Conservation (phyloP, 176 grass and related monocot species). For the Aegilops speltoides region DNA sequence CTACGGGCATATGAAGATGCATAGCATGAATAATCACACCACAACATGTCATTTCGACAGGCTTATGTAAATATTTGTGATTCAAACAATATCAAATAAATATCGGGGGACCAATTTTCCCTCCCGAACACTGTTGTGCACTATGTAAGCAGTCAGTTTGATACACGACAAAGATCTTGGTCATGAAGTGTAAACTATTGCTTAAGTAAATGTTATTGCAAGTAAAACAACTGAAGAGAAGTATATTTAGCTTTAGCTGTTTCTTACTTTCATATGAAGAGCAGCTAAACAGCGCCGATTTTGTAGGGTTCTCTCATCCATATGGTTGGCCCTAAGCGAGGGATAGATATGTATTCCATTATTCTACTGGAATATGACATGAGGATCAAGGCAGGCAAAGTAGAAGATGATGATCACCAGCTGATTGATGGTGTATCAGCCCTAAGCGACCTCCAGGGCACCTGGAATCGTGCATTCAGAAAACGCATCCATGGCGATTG, state of each 20-base stretch:
- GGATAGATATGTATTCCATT: background rate
- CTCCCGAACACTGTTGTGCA: background rate
- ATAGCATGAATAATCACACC: background rate
- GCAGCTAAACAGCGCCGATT: background rate
- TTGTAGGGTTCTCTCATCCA: constrained; percentile 21
- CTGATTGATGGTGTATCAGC: constrained; percentile 12
- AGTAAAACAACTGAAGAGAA: background rate
- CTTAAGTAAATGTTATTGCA: background rate
- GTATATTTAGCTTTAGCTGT: background rate
- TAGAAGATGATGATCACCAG: constrained; percentile 4
- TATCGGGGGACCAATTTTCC: background rate
- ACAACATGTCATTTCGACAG: background rate
- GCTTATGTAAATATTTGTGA: background rate
- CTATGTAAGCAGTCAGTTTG: background rate
- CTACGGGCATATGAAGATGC: no score
- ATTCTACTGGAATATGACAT: constrained; percentile 21
- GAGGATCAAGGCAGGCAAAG: constrained; percentile 6
- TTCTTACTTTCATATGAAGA: background rate
- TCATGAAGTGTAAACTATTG: background rate
- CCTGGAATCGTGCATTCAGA: background rate
- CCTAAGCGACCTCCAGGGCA: background rate
- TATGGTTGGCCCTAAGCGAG: constrained; percentile 23
- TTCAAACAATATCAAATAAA: background rate
- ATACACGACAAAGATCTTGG: background rate
- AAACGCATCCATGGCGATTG: background rate